Percentiles rank a stretch among this genome's conserved stretches.
Evolutionary conservation across 2,329 filamentous ascomycete species (phyloP).

Genomic region (Sclerotinia borealis): DNA sequence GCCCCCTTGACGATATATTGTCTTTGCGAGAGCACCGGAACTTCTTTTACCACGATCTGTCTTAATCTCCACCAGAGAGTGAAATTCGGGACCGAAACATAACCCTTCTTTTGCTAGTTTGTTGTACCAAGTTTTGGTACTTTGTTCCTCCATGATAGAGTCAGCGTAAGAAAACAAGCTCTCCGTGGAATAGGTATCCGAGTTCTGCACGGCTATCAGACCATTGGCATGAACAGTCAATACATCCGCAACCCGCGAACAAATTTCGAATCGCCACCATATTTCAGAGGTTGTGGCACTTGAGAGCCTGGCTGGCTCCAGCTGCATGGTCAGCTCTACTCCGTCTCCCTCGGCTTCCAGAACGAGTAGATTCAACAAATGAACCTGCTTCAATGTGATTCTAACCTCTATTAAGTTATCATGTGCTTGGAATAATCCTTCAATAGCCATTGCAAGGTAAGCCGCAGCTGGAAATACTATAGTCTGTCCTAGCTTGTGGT

Average conservation of each 20-base stretch:
- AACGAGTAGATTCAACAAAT: neutral
- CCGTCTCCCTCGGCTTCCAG: constrained; percentile 2
- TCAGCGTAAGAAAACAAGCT: neutral
- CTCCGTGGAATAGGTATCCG: neutral
- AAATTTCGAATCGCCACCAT: constrained; percentile 18
- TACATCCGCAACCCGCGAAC: neutral
- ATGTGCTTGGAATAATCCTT: constrained; percentile 15
- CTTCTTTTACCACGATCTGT: neutral
- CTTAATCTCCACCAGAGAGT: constrained; percentile 5
- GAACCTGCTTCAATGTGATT: neutral
- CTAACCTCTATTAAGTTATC: neutral
- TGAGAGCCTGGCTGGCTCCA: constrained; percentile 10
- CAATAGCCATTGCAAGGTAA: constrained; percentile 17
- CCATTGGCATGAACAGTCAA: constrained; percentile 15
- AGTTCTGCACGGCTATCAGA: constrained; percentile 10
- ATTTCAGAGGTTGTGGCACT: constrained; percentile 3
- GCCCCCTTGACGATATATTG: constrained; percentile 10
- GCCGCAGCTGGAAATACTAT: constrained; percentile 40
- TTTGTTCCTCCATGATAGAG: neutral
- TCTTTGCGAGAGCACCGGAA: constrained; percentile 5
- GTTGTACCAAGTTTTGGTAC: neutral
- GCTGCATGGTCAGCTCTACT: constrained; percentile 13
- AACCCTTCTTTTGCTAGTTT: neutral
- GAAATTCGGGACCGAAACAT: constrained; percentile 9
- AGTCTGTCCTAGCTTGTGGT: constrained; percentile 43